These are phyloP conservation scores for Ustilago bromivora DNA, from an alignment of 1,284 basidiomycete genomes.

Conservation along the genomic window DNA sequence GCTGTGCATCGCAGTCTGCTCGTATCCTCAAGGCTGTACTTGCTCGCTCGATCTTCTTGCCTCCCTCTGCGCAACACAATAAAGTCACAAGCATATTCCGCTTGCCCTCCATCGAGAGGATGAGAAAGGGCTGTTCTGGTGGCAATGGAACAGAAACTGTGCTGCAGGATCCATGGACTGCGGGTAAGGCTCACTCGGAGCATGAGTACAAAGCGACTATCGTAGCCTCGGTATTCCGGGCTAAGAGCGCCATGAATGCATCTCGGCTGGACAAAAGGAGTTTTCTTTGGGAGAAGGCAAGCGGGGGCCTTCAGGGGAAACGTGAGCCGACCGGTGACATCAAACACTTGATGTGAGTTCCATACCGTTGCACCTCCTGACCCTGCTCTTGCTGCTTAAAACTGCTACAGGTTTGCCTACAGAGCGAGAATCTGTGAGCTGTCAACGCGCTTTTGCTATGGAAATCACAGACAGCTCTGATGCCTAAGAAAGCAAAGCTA, in stretches of 20 bases:
- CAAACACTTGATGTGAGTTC: not conserved
- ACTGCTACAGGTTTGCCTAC: not conserved
- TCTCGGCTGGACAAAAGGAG: not conserved
- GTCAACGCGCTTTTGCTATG: too few species aligned
- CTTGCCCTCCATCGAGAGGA: too few species aligned
- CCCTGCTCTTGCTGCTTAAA: not conserved
- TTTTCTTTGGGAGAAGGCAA: too few species aligned
- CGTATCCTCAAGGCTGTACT: not conserved
- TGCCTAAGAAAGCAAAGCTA: not conserved
- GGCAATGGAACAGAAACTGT: not conserved
- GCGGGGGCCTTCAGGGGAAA: not conserved
- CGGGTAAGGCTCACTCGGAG: not conserved
- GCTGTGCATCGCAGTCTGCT: not conserved
- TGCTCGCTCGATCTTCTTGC: not conserved
- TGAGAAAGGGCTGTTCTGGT: too few species aligned
- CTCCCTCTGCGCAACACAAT: too few species aligned
- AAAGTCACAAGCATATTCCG: too few species aligned
- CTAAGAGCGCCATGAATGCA: constrained; percentile 2
- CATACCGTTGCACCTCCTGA: not conserved
- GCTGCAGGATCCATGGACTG: not conserved
- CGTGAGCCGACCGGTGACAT: not conserved
- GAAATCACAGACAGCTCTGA: not conserved
- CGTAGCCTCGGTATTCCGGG: constrained; percentile 3
- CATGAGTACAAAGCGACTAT: not conserved
- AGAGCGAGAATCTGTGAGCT: constrained; percentile 6